These are phyloP conservation scores for Diplosphaera chodatii DNA, from an alignment of 139 green algal genomes.

Conservation along the genomic window DNA sequence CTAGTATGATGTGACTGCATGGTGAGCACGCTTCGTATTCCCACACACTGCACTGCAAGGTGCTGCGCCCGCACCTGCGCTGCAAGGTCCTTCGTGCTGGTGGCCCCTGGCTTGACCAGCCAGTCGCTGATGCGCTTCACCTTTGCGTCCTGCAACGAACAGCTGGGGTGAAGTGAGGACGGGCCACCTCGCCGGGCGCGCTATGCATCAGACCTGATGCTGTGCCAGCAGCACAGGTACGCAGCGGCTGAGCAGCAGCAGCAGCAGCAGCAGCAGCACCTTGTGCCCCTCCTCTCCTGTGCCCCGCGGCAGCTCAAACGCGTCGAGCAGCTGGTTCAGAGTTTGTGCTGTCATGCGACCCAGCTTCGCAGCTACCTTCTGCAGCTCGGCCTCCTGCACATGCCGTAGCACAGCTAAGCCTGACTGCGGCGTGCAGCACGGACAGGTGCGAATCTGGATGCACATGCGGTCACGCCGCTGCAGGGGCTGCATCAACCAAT, in stretches of 20 bases:
- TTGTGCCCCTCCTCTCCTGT: conserved; percentile 42
- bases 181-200: too few species aligned
- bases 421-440: background rate
- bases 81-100: conserved; percentile 53
- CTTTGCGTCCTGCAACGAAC: conserved; percentile 61
- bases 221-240: too few species aligned
- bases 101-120: conserved; percentile 42
- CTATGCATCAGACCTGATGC: too few species aligned
- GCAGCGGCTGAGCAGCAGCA: too few species aligned
- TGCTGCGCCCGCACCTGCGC: conserved; percentile 40
- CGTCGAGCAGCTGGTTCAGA: conserved; percentile 48
- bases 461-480: too few species aligned
- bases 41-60: too few species aligned
- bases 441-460: too few species aligned
- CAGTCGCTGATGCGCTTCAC: conserved; percentile 53
- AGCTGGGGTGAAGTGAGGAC: too few species aligned
- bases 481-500: too few species aligned
- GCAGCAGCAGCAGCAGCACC: too few species aligned
- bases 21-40: too few species aligned
- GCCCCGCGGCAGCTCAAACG: conserved; percentile 52
- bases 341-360: conserved; percentile 41
- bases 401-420: background rate
- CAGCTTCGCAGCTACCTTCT: conserved; percentile 34
- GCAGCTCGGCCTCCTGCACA: conserved; percentile 43
- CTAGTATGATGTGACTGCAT: too few species aligned